Conservation (phyloP, 1,139 yeast species). For the Torulaspora globosa region DNA sequence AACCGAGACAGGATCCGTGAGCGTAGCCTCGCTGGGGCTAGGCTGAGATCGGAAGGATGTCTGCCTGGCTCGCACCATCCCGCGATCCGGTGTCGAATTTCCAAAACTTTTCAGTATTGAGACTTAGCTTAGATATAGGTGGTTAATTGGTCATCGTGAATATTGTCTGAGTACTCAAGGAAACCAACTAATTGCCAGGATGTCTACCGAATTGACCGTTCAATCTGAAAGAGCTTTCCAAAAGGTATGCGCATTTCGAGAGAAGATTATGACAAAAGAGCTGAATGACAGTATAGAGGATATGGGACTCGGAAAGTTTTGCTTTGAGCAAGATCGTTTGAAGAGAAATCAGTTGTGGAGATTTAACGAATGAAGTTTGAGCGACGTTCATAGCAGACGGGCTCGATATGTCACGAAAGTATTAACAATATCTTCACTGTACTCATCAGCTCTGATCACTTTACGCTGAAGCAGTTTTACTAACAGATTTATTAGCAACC, state of each 20-base stretch:
- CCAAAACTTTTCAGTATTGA: constrained; percentile 15
- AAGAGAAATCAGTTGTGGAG: background rate
- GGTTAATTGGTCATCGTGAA: background rate
- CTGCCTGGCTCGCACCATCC: background rate
- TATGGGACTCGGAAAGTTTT: background rate
- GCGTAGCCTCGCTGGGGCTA: background rate
- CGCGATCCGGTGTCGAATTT: background rate
- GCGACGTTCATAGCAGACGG: too few species aligned
- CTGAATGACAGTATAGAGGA: background rate
- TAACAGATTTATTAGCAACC: constrained; percentile 67
- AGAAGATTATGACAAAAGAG: background rate
- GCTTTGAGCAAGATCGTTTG: too few species aligned
- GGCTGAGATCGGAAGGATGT: background rate
- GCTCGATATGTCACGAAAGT: too few species aligned
- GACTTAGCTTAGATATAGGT: constrained; percentile 8
- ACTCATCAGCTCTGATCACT: background rate
- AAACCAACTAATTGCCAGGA: constrained; percentile 44
- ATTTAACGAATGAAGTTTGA: too few species aligned
- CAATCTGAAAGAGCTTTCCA: constrained; percentile 99
- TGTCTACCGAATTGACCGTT: constrained; percentile 99
- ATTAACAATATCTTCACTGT: too few species aligned
- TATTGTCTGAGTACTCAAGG: constrained; percentile 14
- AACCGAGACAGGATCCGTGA: background rate
- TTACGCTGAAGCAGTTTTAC: background rate
- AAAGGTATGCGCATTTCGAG: constrained; percentile 64